Evolutionary conservation across 306 rosid species (phyloP), one percentile per base, ranked within the genome.

Genomic region (Trichosanthes cucumerina): DNA sequence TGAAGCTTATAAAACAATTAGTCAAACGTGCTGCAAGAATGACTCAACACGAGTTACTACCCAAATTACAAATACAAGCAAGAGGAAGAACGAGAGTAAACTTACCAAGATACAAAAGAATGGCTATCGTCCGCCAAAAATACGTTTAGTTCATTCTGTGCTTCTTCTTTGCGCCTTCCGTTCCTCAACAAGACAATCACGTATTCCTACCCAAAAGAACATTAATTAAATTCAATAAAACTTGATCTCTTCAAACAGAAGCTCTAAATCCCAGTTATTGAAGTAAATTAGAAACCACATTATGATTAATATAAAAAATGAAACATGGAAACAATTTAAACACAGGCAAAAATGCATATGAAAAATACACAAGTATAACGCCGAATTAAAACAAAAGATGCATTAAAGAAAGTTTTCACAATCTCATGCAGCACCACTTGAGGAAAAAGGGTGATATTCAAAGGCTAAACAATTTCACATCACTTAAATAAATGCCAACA

Each of bases 101-200:
- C 86, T 92, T 92, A 96, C 99, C 99, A 96, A 38, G 96, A 85
- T 53, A 91, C 88, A 82, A 96, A 96, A 85, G 99, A 87, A 86
- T 88, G 91, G 70, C 89, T 88, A 85, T 96, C 93, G 75, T 91
- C 96, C 57, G 93, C 97, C 88, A 96, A 81, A 83, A 96, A 96
- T 13, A 96, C 98, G 75, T 86, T 87, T 81, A 96, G 82, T 89
- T 88, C 98, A 82, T 74, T 87, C 86, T 73, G 90, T 38, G 98
- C 97, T 84, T 90, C 92, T 68, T 90, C 98, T 86, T 90, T 96
- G 82, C 85, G 76, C 84, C 90, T 91, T 69, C 99, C 98, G 64
- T 96, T 96, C 93, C 85, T 96, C 84, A 96, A 80, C 73, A 96
- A 84, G 69, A 96, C 99, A 73, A 96, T 87, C 43, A 96, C 96